Conservation (phyloP, 768 basidiomycete genomes). For the Pisolithus tinctorius region DNA sequence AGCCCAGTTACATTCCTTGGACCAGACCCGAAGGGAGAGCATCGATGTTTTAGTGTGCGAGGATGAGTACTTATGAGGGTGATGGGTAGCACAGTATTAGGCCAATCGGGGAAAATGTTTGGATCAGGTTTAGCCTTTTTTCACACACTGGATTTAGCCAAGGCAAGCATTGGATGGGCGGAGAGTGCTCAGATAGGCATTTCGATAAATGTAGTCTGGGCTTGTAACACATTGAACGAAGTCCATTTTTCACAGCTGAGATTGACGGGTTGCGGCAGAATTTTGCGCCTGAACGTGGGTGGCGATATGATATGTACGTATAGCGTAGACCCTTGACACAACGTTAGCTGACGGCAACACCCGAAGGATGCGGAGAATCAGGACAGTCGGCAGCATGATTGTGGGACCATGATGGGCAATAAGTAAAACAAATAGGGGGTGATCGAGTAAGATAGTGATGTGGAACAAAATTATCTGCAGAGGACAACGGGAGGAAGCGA, state of each 20-base stretch:
- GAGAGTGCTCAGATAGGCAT: slow-evolving; percentile 10
- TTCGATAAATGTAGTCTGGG: slow-evolving; percentile 1
- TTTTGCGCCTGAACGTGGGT: slow-evolving; percentile 3
- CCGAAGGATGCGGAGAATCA: slow-evolving; percentile 7
- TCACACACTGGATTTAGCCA: background rate
- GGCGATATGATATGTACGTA: slow-evolving; percentile 3
- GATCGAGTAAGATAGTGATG: background rate
- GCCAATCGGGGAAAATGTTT: background rate
- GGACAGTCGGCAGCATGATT: too few relatives aligned
- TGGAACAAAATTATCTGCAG: background rate
- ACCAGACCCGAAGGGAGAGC: too few relatives aligned
- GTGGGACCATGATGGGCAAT: background rate
- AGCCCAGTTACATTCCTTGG: background rate
- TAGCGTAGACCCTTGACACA: background rate
- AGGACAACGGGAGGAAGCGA: background rate
- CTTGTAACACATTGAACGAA: too few relatives aligned
- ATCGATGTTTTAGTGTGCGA: too few relatives aligned
- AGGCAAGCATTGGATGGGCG: background rate
- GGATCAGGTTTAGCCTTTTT: background rate
- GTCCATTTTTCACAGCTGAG: background rate
- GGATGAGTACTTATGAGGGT: too few relatives aligned
- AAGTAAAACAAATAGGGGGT: background rate
- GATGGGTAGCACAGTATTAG: too few relatives aligned
- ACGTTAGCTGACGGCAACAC: background rate
- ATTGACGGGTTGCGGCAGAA: slow-evolving; percentile 3